These are phyloP conservation scores for Thalassia testudinum DNA, from an alignment of 116 monocot genomes.

Conservation along the genomic window DNA sequence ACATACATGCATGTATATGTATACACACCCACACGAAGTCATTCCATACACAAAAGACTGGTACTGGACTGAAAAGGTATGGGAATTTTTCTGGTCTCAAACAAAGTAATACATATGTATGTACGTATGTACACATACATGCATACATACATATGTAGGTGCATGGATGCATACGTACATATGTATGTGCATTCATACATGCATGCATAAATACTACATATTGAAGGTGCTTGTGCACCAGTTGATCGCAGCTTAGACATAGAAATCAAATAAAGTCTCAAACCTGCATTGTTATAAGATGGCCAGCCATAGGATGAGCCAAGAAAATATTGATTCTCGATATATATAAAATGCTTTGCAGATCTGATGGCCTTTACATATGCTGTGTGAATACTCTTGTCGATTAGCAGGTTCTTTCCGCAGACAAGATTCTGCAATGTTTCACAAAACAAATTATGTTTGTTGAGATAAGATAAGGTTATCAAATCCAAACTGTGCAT, in stretches of 20 bases:
- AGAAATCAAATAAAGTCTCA: not conserved
- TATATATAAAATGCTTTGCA: slow-evolving; percentile 82
- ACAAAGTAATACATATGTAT: not conserved
- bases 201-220: not conserved
- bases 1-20: no score
- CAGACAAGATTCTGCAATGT: slow-evolving; percentile 51
- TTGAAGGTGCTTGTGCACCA: no score
- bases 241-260: no score
- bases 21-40: no score
- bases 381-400: slow-evolving; percentile 92
- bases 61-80: no score
- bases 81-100: not conserved
- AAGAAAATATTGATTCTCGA: slow-evolving; percentile 95
- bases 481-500: no score
- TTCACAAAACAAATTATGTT: not conserved
- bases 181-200: not conserved
- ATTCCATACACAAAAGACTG: no score
- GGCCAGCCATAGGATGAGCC: slow-evolving; percentile 89
- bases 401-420: slow-evolving; percentile 57
- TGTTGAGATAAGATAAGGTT: no score
- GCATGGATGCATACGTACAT: not conserved
- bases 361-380: slow-evolving; percentile 85
- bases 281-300: slow-evolving; percentile 64
- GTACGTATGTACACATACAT: not conserved
- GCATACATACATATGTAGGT: not conserved